A percentile compares a stretch with the other conserved stretches of the same genome.
These are phyloP conservation scores for Eragrostis tef DNA, from an alignment of 202 grass and related monocot species.

Conservation along the genomic window DNA sequence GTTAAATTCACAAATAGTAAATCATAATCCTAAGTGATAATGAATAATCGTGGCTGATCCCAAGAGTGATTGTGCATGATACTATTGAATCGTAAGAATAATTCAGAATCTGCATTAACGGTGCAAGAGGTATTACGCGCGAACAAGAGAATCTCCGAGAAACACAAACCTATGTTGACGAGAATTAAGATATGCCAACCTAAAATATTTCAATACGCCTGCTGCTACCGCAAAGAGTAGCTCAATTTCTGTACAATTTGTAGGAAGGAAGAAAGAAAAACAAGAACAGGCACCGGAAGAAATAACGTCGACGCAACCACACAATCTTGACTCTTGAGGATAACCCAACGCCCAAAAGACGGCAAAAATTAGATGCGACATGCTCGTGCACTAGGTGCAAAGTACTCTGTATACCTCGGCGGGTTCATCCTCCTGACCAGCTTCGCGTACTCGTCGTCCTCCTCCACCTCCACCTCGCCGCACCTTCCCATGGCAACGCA, in stretches of 20 bases:
- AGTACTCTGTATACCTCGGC: conserved; percentile 48
- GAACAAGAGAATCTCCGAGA: not conserved
- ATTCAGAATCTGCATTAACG: not conserved
- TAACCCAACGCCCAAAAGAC: not conserved
- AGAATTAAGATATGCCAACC: too few species aligned
- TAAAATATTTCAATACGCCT: too few species aligned
- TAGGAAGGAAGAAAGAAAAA: not conserved
- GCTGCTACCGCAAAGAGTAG: not conserved
- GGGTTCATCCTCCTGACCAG: conserved; percentile 80
- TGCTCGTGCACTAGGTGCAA: not conserved
- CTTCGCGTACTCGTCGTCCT: conserved; percentile 79
- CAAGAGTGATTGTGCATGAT: not conserved
- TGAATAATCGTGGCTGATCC: not conserved
- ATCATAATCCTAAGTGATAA: too few species aligned
- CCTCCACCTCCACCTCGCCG: conserved; percentile 29
- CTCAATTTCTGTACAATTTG: not conserved
- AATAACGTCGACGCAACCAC: not conserved
- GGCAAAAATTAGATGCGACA: not conserved
- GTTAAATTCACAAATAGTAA: not conserved
- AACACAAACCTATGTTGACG: not conserved
- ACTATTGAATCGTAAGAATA: not conserved
- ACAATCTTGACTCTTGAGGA: too few species aligned
- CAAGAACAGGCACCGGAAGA: too few species aligned
- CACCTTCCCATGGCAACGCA: conserved; percentile 39
- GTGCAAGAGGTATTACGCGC: not conserved